Conservation (phyloP, 148 eudicot genomes). For the Salicornia ramosissima region DNA sequence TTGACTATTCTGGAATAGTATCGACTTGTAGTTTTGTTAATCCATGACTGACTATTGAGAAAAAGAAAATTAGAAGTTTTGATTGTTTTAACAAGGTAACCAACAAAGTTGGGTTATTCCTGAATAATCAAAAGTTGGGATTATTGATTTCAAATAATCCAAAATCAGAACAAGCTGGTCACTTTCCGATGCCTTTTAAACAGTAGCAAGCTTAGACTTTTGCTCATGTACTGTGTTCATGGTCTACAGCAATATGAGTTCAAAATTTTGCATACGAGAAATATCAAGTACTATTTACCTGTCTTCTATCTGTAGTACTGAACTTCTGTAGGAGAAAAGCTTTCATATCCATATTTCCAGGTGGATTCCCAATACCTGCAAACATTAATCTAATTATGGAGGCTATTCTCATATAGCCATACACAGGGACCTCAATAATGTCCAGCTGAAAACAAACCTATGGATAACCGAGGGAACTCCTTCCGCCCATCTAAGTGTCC, state of each 20-base stretch:
- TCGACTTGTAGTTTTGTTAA: too few relatives aligned
- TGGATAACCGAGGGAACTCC: constrained; percentile 89
- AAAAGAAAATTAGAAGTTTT: too few relatives aligned
- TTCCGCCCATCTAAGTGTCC: constrained; percentile 81
- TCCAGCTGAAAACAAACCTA: constrained; percentile 47
- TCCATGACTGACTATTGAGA: too few relatives aligned
- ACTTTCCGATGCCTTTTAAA: background rate
- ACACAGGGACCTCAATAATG: background rate
- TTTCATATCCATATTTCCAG: constrained; percentile 95
- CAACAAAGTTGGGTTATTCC: too few relatives aligned
- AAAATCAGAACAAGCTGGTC: too few relatives aligned
- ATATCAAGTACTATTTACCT: constrained; percentile 34
- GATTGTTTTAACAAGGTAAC: too few relatives aligned
- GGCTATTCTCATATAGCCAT: background rate
- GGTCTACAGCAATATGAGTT: background rate
- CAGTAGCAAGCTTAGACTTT: background rate
- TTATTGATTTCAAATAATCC: too few relatives aligned
- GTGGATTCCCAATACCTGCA: constrained; percentile 90
- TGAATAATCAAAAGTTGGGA: too few relatives aligned
- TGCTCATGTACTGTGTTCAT: background rate
- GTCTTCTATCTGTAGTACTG: constrained; percentile 55
- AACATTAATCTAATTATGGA: background rate
- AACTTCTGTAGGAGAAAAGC: constrained; percentile 92
- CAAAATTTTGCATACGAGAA: background rate
- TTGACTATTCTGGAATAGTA: too few relatives aligned